Base-by-base conservation (phyloP, 768 basidiomycete genomes). In the Psilocybe cubensis region DNA sequence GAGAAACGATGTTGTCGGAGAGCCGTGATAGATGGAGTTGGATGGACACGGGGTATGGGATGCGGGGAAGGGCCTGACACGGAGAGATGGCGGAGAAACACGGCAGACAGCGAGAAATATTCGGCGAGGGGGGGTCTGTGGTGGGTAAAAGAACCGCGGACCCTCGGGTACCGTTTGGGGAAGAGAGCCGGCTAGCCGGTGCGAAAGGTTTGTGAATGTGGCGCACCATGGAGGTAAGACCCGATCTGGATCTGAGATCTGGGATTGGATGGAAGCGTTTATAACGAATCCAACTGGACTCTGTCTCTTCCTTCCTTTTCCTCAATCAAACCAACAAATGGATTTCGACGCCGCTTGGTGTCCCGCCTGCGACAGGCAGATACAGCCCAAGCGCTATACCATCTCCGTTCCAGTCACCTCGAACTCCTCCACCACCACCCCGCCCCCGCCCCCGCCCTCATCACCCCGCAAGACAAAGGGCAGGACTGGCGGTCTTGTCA, bases 341-440 rank as follows among this genome's bases (percentile, higher is more conserved):
- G 78, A 80, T 49, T 79, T 86, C 75, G 90, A 91, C 74, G 80
- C 86, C 60, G 77, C 85, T 54, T 94, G 88, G 88, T 93, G 91
- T 81, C 88, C 89, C 48, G 84, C 83, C 66, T 94, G 92, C 77
- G 83, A 86, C 65, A 78, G 83, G 63, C 87, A 88, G 61, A 92
- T 94, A 63, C 75, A 83, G n/a, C 91, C 92, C n/a, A 91, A 90
- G 68, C 87, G 89, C 61, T 76, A 74, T 61, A 78, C 77, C 11
- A 80, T 90, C 56, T 71, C 82, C 28, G 66, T 84, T 54, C 59
- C 66, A 54, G 62, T 68, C 56, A 42, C 64, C n/a, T 48, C 60
- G 50, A 59, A 38, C 56, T 20, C 66, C 56, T 20, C 66, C 64
- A 40, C 61, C 68, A 55, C 49, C 68, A 66, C 77, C 24, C 66